These are phyloP conservation scores for Agaricus subrufescens DNA, from an alignment of 768 basidiomycete genomes.

Conservation along the genomic window DNA sequence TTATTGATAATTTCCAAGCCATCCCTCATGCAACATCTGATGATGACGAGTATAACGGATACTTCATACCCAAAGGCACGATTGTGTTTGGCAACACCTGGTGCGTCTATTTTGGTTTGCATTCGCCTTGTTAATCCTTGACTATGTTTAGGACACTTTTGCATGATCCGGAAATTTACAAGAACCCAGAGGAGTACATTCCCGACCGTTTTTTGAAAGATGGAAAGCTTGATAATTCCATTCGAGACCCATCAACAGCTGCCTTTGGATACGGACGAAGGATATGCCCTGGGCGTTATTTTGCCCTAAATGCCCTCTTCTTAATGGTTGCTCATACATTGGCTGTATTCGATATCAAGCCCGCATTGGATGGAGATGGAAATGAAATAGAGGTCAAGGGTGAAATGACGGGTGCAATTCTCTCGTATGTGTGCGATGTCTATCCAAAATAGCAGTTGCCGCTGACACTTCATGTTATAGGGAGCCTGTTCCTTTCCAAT, in stretches of 20 bases:
- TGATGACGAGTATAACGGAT: constrained; percentile 10
- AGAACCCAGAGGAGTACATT: constrained; percentile 16
- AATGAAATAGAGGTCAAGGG: constrained; percentile 15
- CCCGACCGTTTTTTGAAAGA: constrained; percentile 26
- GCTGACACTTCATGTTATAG: background rate
- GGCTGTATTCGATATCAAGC: constrained; percentile 19
- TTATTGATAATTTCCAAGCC: background rate
- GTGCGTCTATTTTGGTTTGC: background rate
- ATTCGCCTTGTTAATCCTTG: background rate
- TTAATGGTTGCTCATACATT: constrained; percentile 16
- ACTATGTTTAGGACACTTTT: constrained; percentile 11
- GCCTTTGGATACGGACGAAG: constrained; percentile 28
- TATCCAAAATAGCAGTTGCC: background rate
- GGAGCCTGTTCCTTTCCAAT: constrained; percentile 8
- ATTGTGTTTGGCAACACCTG: constrained; percentile 14
- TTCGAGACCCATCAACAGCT: constrained; percentile 16
- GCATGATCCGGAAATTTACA: constrained; percentile 17
- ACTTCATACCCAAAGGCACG: constrained; percentile 14
- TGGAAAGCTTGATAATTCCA: constrained; percentile 12
- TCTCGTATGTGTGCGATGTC: constrained; percentile 14
- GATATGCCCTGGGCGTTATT: constrained; percentile 21
- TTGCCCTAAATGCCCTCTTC: constrained; percentile 19
- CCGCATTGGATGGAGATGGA: constrained; percentile 19
- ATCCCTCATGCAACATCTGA: background rate
- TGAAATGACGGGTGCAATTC: constrained; percentile 17